These are phyloP conservation scores for Rhizoclosmatium hyalinum DNA, from an alignment of 371 early-diverging fungal genomes.

Conservation along the genomic window DNA sequence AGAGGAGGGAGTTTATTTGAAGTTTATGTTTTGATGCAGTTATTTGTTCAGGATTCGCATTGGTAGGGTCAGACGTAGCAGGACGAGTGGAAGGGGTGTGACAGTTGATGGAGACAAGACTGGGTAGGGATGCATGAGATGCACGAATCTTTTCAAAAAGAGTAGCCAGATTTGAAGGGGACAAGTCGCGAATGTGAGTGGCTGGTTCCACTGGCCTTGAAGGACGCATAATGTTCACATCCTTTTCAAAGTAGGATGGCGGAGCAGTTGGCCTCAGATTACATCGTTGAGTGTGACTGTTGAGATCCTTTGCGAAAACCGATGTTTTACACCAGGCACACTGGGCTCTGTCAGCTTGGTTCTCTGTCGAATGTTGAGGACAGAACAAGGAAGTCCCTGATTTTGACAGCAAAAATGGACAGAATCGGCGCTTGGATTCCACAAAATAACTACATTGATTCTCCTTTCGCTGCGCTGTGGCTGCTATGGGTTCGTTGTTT, in stretches of 20 bases:
- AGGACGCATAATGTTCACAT: not conserved
- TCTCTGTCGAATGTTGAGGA: slow-evolving; percentile 1
- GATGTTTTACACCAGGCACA: slow-evolving; percentile 1
- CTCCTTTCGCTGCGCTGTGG: not conserved
- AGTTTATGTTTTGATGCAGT: not conserved
- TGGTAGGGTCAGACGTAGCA: not conserved
- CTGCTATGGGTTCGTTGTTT: not conserved
- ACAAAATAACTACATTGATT: slow-evolving; percentile 16
- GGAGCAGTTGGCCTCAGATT: not conserved
- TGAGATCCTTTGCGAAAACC: not conserved
- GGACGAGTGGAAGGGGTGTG: not conserved
- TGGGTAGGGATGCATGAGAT: not conserved
- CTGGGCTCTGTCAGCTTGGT: not conserved
- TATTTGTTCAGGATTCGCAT: not conserved
- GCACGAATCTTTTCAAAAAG: not conserved
- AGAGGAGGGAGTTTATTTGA: slow-evolving; percentile 17
- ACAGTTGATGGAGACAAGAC: not conserved
- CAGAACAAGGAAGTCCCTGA: not conserved
- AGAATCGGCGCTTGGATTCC: slow-evolving; percentile 22
- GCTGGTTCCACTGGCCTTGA: not conserved
- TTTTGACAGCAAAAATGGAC: slow-evolving; percentile 7
- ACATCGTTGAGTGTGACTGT: slow-evolving; percentile 6
- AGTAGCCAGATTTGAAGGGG: not conserved
- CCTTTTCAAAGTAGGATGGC: not conserved
- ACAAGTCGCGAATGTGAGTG: not conserved